Evolutionary conservation across 306 rosid genomes (phyloP), one percentile per base, ranked within the genome.

Genomic region (Sicyos edulis): DNA sequence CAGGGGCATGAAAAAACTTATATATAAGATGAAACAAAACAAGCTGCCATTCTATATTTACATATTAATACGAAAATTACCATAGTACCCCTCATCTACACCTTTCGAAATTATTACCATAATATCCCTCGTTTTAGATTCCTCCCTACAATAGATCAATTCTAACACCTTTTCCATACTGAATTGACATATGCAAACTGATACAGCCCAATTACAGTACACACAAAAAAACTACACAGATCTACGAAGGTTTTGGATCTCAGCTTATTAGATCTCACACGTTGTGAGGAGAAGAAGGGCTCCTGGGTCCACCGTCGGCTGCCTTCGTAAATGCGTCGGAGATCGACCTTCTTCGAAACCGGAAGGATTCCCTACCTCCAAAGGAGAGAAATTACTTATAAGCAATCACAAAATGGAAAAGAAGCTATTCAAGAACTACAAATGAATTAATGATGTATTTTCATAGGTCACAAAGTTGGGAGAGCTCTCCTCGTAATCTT

Each of bases 251-350:
- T 58, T 15, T 15, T 59, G 4, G 1, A 68, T 72, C 53, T 44
- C 15, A 15, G 19, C 54, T 82, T 81, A 80, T 20, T 15, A 51
- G 7, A 74, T 26, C 70, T 90, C 88, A 88, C 82, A 79, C 88
- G 80, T 91, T 90, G 80, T 71, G 88, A 86, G 95, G 77, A 87
- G 93, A 54, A 79, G 89, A 42, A 82, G 92, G 10, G 86, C 76
- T 77, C 76, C 79, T 73, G 73, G 86, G 70, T 86, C 89, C 76
- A 81, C 29, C 78, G 58, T 73, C 75, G 76, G 54, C 64, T 17
- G 85, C 73, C 84, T 89, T 89, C 83, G 83, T 87, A 73, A 75
- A 83, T 2, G 87, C 89, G 61, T 92, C 96, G 44, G 97, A 89
- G 13, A 88, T 19, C 10, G 95, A 92, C 83, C 74, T 86, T 59